Percentiles rank a stretch among this genome's conserved stretches.
Conservation (phyloP, 2,329 filamentous ascomycete genomes). For the Epichloe sibirici region DNA sequence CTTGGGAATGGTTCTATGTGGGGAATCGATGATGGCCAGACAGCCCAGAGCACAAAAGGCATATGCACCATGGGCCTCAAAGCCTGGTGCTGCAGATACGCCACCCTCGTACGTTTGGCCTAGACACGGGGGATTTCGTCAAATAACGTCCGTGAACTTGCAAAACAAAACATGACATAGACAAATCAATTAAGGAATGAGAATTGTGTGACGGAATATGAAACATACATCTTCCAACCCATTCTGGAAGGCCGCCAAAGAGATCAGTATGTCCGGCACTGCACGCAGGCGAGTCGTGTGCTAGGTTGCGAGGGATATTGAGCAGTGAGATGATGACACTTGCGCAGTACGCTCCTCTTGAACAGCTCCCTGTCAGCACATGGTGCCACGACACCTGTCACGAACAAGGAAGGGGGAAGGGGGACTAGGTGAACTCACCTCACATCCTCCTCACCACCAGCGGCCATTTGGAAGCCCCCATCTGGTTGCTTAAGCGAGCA, state of each 20-base stretch:
- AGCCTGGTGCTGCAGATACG: constrained; percentile 71
- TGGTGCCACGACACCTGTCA: constrained; percentile 8
- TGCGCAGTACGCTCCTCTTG: constrained; percentile 82
- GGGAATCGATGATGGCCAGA: constrained; percentile 72
- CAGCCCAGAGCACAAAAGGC: constrained; percentile 94
- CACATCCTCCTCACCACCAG: constrained; percentile 85
- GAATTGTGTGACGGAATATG: not conserved
- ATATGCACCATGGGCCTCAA: constrained; percentile 93
- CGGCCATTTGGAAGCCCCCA: constrained; percentile 80
- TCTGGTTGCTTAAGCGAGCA: constrained; percentile 73
- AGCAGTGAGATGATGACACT: constrained; percentile 74
- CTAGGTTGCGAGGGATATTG: constrained; percentile 68
- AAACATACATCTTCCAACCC: constrained; percentile 64
- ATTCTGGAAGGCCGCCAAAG: constrained; percentile 62
- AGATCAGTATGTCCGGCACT: constrained; percentile 51
- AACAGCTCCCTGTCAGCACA: constrained; percentile 5
- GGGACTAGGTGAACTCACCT: constrained; percentile 35
- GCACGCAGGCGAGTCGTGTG: constrained; percentile 56
- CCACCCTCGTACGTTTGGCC: constrained; percentile 93
- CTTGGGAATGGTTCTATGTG: constrained; percentile 60
- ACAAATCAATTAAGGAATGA: constrained; percentile 6
- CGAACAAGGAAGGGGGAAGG: not conserved
- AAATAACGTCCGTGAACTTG: constrained; percentile 7
- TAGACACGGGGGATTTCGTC: constrained; percentile 20
- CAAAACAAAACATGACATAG: constrained; percentile 4